Evolutionary conservation across 2,329 filamentous ascomycete genomes (phyloP).

Genomic region (Aspergillus sergii): DNA sequence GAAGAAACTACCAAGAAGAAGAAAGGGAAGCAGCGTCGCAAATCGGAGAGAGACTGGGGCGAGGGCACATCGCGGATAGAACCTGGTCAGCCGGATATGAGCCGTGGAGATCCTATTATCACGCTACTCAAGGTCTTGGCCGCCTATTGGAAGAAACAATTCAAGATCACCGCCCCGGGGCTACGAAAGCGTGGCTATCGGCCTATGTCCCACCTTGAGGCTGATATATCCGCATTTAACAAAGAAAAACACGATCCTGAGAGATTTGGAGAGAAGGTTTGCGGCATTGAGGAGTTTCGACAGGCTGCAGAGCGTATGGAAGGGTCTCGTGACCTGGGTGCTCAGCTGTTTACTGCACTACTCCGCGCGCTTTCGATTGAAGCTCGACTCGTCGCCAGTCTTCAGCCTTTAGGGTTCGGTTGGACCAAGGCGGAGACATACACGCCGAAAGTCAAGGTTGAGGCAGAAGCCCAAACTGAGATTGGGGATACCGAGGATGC

Average conservation of each 20-base stretch:
- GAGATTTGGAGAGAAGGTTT: slow-evolving; percentile 75
- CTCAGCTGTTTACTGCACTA: slow-evolving; percentile 86
- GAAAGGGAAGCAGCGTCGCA: slow-evolving; percentile 42
- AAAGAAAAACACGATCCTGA: slow-evolving; percentile 63
- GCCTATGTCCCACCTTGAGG: slow-evolving; percentile 71
- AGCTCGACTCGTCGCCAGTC: slow-evolving; percentile 76
- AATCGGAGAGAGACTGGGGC: slow-evolving; percentile 68
- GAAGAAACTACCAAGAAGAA: slow-evolving; percentile 45
- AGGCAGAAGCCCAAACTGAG: slow-evolving; percentile 12
- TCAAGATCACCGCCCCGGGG: slow-evolving; percentile 74
- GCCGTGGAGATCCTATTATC: slow-evolving; percentile 78
- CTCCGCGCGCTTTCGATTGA: slow-evolving; percentile 80
- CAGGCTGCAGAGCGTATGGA: slow-evolving; percentile 67
- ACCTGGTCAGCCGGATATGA: slow-evolving; percentile 72
- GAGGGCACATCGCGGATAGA: slow-evolving; percentile 69
- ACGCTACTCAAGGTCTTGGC: slow-evolving; percentile 74
- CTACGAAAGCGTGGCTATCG: slow-evolving; percentile 90
- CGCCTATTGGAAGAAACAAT: slow-evolving; percentile 86
- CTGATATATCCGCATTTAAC: slow-evolving; percentile 71
- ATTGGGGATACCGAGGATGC: slow-evolving; percentile 16
- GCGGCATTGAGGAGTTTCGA: slow-evolving; percentile 68
- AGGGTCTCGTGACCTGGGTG: slow-evolving; percentile 84
- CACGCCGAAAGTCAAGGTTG: slow-evolving; percentile 42
- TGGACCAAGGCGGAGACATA: slow-evolving; percentile 88
- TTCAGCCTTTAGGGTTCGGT: slow-evolving; percentile 87